Base-by-base conservation (phyloP, 2,329 filamentous ascomycete species). In the Fusarium siculi region DNA sequence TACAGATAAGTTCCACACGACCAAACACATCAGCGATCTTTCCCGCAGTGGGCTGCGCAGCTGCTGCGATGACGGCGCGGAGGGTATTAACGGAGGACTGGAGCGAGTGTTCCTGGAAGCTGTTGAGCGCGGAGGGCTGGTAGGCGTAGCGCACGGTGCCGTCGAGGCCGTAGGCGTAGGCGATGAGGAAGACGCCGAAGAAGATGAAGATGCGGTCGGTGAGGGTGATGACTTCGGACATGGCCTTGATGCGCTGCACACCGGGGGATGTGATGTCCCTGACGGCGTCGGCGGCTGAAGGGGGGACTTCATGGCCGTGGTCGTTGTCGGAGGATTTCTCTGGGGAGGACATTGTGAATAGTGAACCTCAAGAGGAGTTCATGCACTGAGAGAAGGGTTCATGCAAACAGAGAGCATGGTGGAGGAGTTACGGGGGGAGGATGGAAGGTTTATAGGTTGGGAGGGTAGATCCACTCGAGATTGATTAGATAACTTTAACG, bases 21-120 rank as follows among this genome's bases (percentile, higher is more conserved):
- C 90, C 90, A 74, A 92, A 91, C 11, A 91, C 88, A 76, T 89
- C 90, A 37, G 89, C 88, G 72, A 91, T 87, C 76, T 90, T 91
- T 40, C 86, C 89, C 1, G 87, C 84, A 1, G 89, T 88, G 61
- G 84, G 89, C 82, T 89, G 81, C 9, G 88, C 87, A 19, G 89
- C 89, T 54, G 89, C 89, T 14, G 88, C 89, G 72, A 91, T 89
- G 58, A 92, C 89, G 28, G 85, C 82, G 9, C 88, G 85, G 10
- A 91, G 80, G 11, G 90, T 88, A 76, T 87, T 88, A 71, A 92
- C 83, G 4, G 89, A 89, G 1, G 89, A 84, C 4, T 90, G 81
- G 16, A 90, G 81, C 34, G 88, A 90, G 77, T 92, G 89, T 15
- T 82, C 73, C 4, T 76, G 72, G 69, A 87, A 90, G 4, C 79